Evolutionary conservation across 1,284 basidiomycete species (phyloP).

Genomic region (Singerocomus inundabilis): DNA sequence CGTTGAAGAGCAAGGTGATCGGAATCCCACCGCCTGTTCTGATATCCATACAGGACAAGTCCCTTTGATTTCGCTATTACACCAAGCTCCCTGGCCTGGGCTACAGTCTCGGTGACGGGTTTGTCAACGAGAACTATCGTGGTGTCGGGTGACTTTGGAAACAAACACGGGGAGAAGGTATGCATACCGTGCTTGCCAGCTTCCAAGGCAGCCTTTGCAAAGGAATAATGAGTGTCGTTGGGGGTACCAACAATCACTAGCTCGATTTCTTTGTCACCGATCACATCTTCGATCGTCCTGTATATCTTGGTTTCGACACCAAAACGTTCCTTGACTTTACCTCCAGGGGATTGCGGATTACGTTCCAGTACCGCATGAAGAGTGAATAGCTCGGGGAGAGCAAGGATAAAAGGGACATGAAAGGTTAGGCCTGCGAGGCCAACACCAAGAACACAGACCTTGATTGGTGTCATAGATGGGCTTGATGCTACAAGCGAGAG

Average conservation of each 20-base stretch:
- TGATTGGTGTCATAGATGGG: constrained; percentile 46
- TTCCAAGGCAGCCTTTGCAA: constrained; percentile 61
- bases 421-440: constrained; percentile 76
- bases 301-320: constrained; percentile 58
- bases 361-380: constrained; percentile 69
- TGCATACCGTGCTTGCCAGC: constrained; percentile 75
- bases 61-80: constrained; percentile 63
- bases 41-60: constrained; percentile 72
- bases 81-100: constrained; percentile 68
- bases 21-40: constrained; percentile 82
- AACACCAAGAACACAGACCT: constrained; percentile 71
- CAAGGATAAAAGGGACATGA: constrained; percentile 76
- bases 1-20: constrained; percentile 77
- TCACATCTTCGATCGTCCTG: constrained; percentile 52
- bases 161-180: neutral
- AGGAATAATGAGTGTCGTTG: constrained; percentile 76
- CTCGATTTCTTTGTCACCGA: constrained; percentile 60
- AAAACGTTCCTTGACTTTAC: constrained; percentile 63
- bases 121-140: constrained; percentile 78
- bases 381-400: constrained; percentile 70
- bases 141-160: constrained; percentile 1
- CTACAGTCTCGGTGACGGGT: constrained; percentile 68
- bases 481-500: too few species aligned
- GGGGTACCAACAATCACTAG: constrained; percentile 76
- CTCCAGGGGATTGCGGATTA: constrained; percentile 55